Base-by-base conservation (phyloP, 805 yeast species). In the Ogataea zsoltii region DNA sequence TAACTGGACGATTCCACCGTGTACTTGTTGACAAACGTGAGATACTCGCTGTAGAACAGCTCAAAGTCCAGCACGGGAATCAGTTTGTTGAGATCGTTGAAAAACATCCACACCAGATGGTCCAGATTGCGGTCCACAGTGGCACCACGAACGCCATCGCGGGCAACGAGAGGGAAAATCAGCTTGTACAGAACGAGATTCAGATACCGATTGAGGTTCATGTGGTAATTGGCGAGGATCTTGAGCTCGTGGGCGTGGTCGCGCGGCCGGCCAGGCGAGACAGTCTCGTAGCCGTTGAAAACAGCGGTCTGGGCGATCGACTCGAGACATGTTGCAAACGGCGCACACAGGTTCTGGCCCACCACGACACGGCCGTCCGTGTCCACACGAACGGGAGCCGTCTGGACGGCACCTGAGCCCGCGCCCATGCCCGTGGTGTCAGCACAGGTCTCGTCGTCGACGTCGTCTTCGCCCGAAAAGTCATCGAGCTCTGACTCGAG, bases 11-110 rank as follows among this genome's bases (percentile, higher is more conserved):
- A 51, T 33, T 58, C 57, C 6, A 58, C 30, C 2, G 69, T 62
- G 46, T 58, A 66, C 39, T 62, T 68, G 55, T 71, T 71, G 54
- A 70, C 69, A 37, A 79, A 68, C 38, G 76, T 77, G 53, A 78
- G 71, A 28, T 79, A 79, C 41, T 73, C 71, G 53, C 72, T 73
- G 72, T 77, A 78, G 50, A 79, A 78, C 30, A 69, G 62, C 38
- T 72, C 75, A 51, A 75, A 77, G 53, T 78, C 83, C 49, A 79
- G 70, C 7, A 79, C 73, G 3, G 83, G 83, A 19, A 79, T 70
- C 47, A 79, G 69, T 17, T 74, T 71, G 61, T 79, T 79, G 57
- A 75, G 75, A 57, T 76, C 74, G 48, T 76, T 65, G 54, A 79
- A 79, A 56, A 68, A 79, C 33, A 76, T 70, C 54, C 67, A 64